These are phyloP conservation scores for Nigrograna mackinnonii DNA, from an alignment of 2,329 filamentous ascomycete genomes.

Conservation along the genomic window DNA sequence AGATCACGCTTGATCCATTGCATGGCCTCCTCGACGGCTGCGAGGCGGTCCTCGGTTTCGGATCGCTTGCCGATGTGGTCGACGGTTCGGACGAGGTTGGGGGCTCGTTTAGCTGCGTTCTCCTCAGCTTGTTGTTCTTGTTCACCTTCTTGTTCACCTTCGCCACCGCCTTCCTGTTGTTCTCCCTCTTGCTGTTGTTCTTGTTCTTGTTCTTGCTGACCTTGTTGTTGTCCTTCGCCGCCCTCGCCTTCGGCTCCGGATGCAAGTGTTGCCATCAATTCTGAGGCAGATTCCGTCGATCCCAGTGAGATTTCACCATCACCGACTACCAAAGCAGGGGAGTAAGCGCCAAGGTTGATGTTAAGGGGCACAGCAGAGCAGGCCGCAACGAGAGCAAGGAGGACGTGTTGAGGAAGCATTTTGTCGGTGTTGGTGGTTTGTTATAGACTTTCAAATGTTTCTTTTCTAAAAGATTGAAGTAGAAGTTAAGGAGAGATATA, in stretches of 20 bases:
- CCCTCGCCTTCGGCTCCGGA: slow-evolving; percentile 36
- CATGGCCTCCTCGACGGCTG: slow-evolving; percentile 36
- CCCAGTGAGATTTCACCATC: slow-evolving; percentile 57
- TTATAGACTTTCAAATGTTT: slow-evolving; percentile 22
- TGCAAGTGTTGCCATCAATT: slow-evolving; percentile 50
- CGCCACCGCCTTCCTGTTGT: no score
- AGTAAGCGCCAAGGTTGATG: slow-evolving; percentile 58
- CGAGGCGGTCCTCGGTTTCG: slow-evolving; percentile 24
- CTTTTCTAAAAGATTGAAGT: slow-evolving; percentile 17
- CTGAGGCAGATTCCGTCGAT: slow-evolving; percentile 44
- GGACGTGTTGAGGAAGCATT: slow-evolving; percentile 43
- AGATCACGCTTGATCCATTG: slow-evolving; percentile 53
- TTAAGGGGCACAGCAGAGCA: slow-evolving; percentile 51
- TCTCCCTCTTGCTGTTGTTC: slow-evolving; percentile 14
- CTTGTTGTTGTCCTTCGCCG: slow-evolving; percentile 18
- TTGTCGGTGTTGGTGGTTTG: slow-evolving; percentile 19
- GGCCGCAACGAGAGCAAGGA: slow-evolving; percentile 38
- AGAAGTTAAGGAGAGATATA: slow-evolving; percentile 6
- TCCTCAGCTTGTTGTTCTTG: slow-evolving; percentile 21
- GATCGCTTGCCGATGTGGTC: slow-evolving; percentile 29
- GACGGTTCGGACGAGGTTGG: slow-evolving; percentile 29
- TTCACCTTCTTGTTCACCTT: slow-evolving; percentile 9
- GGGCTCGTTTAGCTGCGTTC: slow-evolving; percentile 24
- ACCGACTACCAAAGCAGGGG: slow-evolving; percentile 57
- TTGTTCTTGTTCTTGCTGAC: slow-evolving; percentile 11